Percentiles rank a stretch among this genome's conserved stretches.
These are phyloP conservation scores for Gossypium schwendimanii DNA, from an alignment of 441 rosid genomes.

Conservation along the genomic window DNA sequence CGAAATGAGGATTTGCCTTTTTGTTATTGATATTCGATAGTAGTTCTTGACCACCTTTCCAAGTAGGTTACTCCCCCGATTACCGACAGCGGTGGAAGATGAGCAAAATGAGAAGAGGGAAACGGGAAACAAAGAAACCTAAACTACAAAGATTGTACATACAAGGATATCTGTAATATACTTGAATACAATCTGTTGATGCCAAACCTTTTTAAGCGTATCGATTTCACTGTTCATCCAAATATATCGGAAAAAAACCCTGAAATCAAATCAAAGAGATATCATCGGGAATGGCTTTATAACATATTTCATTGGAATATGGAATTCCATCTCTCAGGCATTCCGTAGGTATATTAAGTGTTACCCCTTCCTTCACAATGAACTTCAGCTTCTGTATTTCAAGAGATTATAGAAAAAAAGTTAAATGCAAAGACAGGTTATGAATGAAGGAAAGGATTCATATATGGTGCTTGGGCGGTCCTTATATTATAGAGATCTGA, in stretches of 20 bases:
- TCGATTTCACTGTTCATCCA: no score
- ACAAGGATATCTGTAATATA: not conserved
- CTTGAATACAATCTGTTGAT: not conserved
- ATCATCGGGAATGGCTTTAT: slow-evolving; percentile 8
- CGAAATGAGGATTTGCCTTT: not conserved
- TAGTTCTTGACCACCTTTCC: not conserved
- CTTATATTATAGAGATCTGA: no score
- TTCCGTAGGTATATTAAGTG: not conserved
- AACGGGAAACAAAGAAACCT: not conserved
- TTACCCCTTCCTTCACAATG: not conserved
- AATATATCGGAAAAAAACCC: no score
- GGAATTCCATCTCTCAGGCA: slow-evolving; percentile 19
- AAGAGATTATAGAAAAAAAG: no score
- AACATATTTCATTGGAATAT: slow-evolving; percentile 11
- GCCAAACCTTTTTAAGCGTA: not conserved
- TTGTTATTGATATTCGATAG: not conserved
- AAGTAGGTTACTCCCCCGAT: not conserved
- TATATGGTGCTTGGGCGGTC: no score
- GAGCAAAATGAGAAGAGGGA: not conserved
- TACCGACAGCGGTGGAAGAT: not conserved
- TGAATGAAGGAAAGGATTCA: not conserved
- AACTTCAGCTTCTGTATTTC: not conserved
- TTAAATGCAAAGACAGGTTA: not conserved
- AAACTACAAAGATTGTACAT: not conserved
- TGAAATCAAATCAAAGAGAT: not conserved